phyloP scores from a whole-genome alignment of 768 basidiomycete genomes.

The Hydnum rufescens region DNA sequence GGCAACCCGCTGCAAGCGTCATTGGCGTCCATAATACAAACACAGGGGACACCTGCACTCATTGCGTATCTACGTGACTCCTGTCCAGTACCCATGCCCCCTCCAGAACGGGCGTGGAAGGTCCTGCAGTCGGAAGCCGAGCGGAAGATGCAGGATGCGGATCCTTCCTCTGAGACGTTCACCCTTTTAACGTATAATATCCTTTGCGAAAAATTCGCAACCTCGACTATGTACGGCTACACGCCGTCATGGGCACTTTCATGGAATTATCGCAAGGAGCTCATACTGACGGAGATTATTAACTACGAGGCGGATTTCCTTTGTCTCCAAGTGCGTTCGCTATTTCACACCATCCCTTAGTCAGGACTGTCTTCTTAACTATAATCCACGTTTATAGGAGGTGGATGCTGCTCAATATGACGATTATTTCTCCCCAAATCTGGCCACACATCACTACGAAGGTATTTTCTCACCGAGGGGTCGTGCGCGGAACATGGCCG shows the following conservation, averaged over 20 bases:
- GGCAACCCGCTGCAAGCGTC: constrained; percentile 82
- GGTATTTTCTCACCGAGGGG: constrained; percentile 86
- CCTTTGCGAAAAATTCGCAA: constrained; percentile 78
- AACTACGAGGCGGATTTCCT: constrained; percentile 71
- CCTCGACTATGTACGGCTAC: constrained; percentile 79
- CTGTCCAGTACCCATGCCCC: constrained; percentile 62
- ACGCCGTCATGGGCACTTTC: constrained; percentile 89
- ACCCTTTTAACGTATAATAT: constrained; percentile 84
- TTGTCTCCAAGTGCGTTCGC: constrained; percentile 58
- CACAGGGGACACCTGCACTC: constrained; percentile 81
- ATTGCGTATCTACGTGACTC: constrained; percentile 85
- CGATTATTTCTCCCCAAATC: constrained; percentile 64
- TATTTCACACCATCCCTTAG: neutral
- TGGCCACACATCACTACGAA: constrained; percentile 63
- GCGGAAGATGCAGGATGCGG: constrained; percentile 36
- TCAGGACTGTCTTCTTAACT: neutral
- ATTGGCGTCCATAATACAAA: constrained; percentile 67
- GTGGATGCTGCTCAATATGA: constrained; percentile 85
- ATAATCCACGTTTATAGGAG: constrained; percentile 34
- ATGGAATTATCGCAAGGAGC: constrained; percentile 88
- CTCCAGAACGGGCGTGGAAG: constrained; percentile 67
- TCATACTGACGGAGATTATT: constrained; percentile 69
- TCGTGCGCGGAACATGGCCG: constrained; percentile 81
- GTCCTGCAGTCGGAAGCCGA: constrained; percentile 37
- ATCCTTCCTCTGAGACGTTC: constrained; percentile 55